phyloP scores from a whole-genome alignment of 1,139 yeast genomes.

The Magnusiomyces sp. region DNA sequence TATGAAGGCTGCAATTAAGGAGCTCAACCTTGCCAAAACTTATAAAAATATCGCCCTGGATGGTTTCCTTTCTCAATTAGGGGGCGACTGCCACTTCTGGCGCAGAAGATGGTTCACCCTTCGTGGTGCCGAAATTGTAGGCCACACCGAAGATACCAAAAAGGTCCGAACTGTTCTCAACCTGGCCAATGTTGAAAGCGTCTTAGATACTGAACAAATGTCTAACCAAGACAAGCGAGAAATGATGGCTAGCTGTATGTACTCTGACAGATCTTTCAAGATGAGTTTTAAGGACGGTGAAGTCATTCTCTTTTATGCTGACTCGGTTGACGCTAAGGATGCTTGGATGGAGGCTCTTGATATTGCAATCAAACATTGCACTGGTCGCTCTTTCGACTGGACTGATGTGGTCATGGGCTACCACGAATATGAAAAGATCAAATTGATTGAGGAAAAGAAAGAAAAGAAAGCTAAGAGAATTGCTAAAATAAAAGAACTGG shows the following conservation, averaged over 20 bases:
- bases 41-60: conserved; percentile 18
- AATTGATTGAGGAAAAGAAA: conserved; percentile 4
- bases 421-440: conserved; percentile 10
- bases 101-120: conserved; percentile 58
- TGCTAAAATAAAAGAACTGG: too few relatives aligned
- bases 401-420: conserved; percentile 26
- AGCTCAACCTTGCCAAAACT: conserved; percentile 21
- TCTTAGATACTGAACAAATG: conserved; percentile 10
- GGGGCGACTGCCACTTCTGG: conserved; percentile 67
- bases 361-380: conserved; percentile 22
- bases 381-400: conserved; percentile 27
- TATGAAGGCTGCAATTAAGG: conserved; percentile 24
- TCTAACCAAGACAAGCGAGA: conserved; percentile 8
- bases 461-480: not conserved
- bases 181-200: conserved; percentile 26
- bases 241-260: conserved; percentile 28
- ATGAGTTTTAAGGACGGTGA: conserved; percentile 57
- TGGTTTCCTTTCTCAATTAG: conserved; percentile 68
- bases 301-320: conserved; percentile 56
- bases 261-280: conserved; percentile 40
- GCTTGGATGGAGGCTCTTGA: conserved; percentile 42
- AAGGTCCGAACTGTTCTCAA: conserved; percentile 61
- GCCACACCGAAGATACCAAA: conserved; percentile 55
- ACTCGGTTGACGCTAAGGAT: conserved; percentile 42
- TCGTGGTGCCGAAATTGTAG: conserved; percentile 48